Evolutionary conservation across 768 basidiomycete genomes (phyloP), one percentile per base, ranked within the genome.

Genomic region (Calocybe indica): DNA sequence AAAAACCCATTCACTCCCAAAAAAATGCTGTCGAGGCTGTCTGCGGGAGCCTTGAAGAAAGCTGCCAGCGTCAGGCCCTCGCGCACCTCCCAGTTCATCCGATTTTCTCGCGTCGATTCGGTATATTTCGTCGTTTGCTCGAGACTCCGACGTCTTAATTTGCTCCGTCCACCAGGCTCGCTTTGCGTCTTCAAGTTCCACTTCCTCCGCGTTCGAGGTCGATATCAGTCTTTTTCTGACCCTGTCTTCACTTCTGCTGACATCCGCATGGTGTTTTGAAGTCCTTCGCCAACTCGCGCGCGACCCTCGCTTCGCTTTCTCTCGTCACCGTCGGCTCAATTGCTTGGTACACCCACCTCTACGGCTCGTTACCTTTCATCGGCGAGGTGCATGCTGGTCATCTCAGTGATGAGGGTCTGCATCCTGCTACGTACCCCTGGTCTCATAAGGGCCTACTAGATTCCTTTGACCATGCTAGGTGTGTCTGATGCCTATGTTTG

Each of bases 391-490:
- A 91, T 62, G 96, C 96, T 40, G 92, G 88, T 69, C 85, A 88
- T 52, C 85, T 85, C 45, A 90, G 84, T 39, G 96, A 99, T 55
- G 92, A 92, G 56, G 96, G 96, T 51, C 83, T 99, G 36, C 96
- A 99, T 70, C 82, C 96, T 22, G 62, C 85, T 48, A 61, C 69
- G 30, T 88, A 88, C 65, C 95, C 96, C 13, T 99, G 94, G 92
- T 76, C 89, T 33, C 93, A 98, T 73, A 80, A 82, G 49, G 96
- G 96, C 6, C 62, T 67, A 50, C 70, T 99, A 28, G 91, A 96
- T 69, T 85, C 88, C 39, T 99, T 94, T 61, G 94, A 99, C 75
- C 96, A 99, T 67, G 82, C 92, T 52, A 86, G 92, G 95, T 93
- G 73, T 65, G 79, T 72, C 49, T 44, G 44, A 37, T 55, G 45